These are phyloP conservation scores for Pyronema omphalodes DNA, from an alignment of 495 filamentous ascomycete genomes.

Conservation along the genomic window DNA sequence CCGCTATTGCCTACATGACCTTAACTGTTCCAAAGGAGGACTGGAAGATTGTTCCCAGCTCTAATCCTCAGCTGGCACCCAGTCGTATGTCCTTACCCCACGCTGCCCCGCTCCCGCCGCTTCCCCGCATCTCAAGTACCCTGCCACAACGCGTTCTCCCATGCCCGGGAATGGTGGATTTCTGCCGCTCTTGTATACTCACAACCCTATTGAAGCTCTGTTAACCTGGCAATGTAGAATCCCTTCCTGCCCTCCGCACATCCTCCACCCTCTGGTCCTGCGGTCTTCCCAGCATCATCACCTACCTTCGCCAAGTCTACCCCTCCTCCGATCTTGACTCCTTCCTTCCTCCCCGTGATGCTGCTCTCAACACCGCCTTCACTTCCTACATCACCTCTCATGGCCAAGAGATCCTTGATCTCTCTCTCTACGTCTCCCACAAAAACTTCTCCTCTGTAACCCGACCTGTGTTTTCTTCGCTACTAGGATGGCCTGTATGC, in stretches of 20 bases:
- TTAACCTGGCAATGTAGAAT: conserved; percentile 31
- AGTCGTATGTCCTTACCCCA: conserved; percentile 39
- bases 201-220: neutral
- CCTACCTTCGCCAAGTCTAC: conserved; percentile 35
- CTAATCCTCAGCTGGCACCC: conserved; percentile 56
- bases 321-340: neutral
- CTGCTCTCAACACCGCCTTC: conserved; percentile 12
- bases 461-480: conserved; percentile 51
- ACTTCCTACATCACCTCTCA: conserved; percentile 45
- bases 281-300: conserved; percentile 56
- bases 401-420: conserved; percentile 48
- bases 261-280: conserved; percentile 45
- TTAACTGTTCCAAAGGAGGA: conserved; percentile 36
- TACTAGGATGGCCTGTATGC: conserved; percentile 66
- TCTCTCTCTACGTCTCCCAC: conserved; percentile 74
- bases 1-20: conserved; percentile 52
- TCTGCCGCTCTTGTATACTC: neutral
- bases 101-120: neutral
- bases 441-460: conserved; percentile 61
- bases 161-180: neutral
- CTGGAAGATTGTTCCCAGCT: conserved; percentile 62
- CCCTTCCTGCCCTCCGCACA: conserved; percentile 48
- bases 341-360: conserved; percentile 7
- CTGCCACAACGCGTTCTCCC: conserved; percentile 3
- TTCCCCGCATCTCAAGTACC: neutral